Evolutionary conservation across 2,329 filamentous ascomycete genomes (phyloP).

Genomic region (Aspergillus fumigatiaffinis): DNA sequence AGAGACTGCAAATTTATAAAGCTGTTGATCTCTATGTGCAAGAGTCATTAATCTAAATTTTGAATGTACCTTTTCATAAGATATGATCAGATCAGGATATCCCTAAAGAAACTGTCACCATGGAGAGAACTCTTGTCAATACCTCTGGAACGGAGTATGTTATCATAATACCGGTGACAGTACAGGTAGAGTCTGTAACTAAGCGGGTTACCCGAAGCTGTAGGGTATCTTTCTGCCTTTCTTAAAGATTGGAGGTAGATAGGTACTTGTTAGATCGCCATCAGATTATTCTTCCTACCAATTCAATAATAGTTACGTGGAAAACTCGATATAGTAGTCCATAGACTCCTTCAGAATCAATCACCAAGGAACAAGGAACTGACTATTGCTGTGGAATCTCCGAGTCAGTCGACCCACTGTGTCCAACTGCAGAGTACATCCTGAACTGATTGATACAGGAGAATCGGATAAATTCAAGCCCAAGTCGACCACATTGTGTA

Average conservation of each 20-base stretch:
- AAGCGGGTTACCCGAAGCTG: background rate
- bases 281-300: background rate
- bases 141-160: background rate
- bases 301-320: background rate
- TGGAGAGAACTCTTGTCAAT: background rate
- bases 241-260: too few species aligned
- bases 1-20: background rate
- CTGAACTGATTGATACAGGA: background rate
- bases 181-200: background rate
- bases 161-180: background rate
- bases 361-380: background rate
- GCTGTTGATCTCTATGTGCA: background rate
- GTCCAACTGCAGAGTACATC: background rate
- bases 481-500: background rate
- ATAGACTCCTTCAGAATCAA: background rate
- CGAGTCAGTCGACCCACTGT: background rate
- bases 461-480: background rate
- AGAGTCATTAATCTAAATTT: background rate
- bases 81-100: too few species aligned
- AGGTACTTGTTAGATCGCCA: background rate
- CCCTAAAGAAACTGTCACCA: background rate
- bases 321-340: background rate
- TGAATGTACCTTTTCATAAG: background rate
- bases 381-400: background rate
- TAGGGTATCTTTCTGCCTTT: background rate